These are phyloP conservation scores for Backusella luteola DNA, from an alignment of 192 early-diverging fungal genomes.

Conservation along the genomic window DNA sequence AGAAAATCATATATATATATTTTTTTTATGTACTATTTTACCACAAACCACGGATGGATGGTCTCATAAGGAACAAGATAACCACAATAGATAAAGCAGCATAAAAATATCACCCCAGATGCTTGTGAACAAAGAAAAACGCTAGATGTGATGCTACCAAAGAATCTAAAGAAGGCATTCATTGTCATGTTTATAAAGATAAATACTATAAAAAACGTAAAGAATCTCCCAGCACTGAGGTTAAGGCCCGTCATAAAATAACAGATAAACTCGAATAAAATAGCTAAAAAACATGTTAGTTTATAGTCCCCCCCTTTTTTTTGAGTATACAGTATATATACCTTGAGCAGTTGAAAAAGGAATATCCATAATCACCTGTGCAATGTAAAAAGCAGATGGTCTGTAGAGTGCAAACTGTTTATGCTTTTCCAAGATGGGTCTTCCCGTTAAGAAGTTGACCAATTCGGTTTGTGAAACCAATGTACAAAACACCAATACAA, in stretches of 20 bases:
- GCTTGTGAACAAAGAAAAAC: slow-evolving; percentile 51
- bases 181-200: slow-evolving; percentile 53
- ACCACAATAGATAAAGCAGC: slow-evolving; percentile 54
- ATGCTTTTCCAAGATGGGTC: slow-evolving; percentile 54
- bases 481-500: slow-evolving; percentile 49
- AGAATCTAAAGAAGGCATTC: slow-evolving; percentile 57
- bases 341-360: slow-evolving; percentile 44
- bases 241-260: slow-evolving; percentile 54
- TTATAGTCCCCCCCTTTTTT: too few relatives aligned
- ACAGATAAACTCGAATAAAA: slow-evolving; percentile 47
- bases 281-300: not conserved
- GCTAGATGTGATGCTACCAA: slow-evolving; percentile 45
- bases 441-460: slow-evolving; percentile 66
- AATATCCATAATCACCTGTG: slow-evolving; percentile 52
- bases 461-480: slow-evolving; percentile 65
- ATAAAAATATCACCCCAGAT: slow-evolving; percentile 49
- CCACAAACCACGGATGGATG: not conserved
- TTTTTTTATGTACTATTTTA: slow-evolving; percentile 18
- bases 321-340: not conserved
- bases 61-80: slow-evolving; percentile 26
- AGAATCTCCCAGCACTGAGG: slow-evolving; percentile 41
- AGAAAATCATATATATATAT: too few relatives aligned
- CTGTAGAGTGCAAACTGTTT: too few relatives aligned
- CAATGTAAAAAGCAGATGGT: slow-evolving; percentile 13
- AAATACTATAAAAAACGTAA: slow-evolving; percentile 51